Evolutionary conservation across 306 rosid species (phyloP), one percentile per base, ranked within the genome.

Genomic region (Cucumis cinereus): DNA sequence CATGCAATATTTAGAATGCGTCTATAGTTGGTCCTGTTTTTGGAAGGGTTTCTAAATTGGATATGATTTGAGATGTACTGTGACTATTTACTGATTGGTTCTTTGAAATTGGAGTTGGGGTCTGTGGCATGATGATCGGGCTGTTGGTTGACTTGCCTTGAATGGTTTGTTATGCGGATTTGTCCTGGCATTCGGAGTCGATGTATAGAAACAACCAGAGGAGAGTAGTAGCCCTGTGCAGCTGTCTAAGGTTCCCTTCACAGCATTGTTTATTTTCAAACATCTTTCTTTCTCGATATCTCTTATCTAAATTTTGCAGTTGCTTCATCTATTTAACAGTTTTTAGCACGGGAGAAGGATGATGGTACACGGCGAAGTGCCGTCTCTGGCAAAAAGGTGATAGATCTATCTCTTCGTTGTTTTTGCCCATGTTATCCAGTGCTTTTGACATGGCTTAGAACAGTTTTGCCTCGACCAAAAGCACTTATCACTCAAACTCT

Each of bases 101-200:
- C 96, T 89, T 85, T 85, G 89, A 87, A 89, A 83, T 92, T 92
- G 96, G 99, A 95, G 99, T 96, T 95, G 98, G 93, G 96, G 86
- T 89, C 91, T 84, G 88, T 83, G 96, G 68, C 90, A 92, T 87
- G 90, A 79, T 82, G 81, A 79, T 81, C 83, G 86, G 93, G 84
- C 33, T 69, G 90, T 84, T 80, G 84, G 81, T 89, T 89, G 86
- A 66, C 83, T 88, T 93, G 89, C 86, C 85, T 41, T 88, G 94
- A 58, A 90, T 86, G 89, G 88, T 78, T 87, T 87, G 86, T 86
- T 88, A 85, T 90, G 52, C 87, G 91, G 79, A 80, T 78, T 83
- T 90, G 87, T 85, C 87, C 77, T 88, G 93, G 92, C 86, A 85
- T 87, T 92, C 88, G 91, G 99, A 95, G 96, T 84, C 82, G 55